A percentile compares a stretch with the other conserved stretches of the same genome.
Evolutionary conservation across 495 filamentous ascomycete genomes (phyloP).

Genomic region (Neurospora discreta): DNA sequence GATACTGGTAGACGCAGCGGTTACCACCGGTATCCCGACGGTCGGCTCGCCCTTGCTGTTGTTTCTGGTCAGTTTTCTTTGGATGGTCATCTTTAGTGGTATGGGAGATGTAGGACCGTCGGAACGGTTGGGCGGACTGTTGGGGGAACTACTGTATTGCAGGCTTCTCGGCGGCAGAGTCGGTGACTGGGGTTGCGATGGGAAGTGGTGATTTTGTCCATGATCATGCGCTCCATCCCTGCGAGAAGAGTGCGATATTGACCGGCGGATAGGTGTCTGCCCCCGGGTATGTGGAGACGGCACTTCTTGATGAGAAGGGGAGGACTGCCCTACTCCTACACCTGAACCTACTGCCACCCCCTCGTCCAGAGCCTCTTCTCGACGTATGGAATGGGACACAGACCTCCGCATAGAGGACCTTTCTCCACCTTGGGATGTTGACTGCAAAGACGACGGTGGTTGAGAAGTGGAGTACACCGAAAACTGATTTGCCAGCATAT

Average conservation of each 20-base stretch:
- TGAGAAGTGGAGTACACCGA: background rate
- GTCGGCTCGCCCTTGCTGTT: background rate
- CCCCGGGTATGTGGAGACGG: background rate
- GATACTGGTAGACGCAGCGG: background rate
- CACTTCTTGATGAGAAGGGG: background rate
- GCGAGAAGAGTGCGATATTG: background rate
- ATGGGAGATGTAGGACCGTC: background rate
- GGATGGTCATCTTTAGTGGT: background rate
- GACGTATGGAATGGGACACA: background rate
- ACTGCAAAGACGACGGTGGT: background rate
- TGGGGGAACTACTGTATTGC: background rate
- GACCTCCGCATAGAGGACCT: background rate
- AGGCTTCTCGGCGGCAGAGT: background rate
- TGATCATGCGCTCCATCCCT: background rate
- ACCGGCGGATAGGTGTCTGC: background rate
- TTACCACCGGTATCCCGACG: background rate
- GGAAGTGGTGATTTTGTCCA: background rate
- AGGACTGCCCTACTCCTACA: background rate
- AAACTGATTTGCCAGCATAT: background rate
- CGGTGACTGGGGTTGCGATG: background rate
- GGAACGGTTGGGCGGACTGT: background rate
- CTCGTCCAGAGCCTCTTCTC: background rate
- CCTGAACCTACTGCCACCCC: background rate
- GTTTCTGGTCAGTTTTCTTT: background rate
- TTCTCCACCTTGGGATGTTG: background rate